Conservation (phyloP, 257 asterid genomes). For the Salvia rosmarinus region DNA sequence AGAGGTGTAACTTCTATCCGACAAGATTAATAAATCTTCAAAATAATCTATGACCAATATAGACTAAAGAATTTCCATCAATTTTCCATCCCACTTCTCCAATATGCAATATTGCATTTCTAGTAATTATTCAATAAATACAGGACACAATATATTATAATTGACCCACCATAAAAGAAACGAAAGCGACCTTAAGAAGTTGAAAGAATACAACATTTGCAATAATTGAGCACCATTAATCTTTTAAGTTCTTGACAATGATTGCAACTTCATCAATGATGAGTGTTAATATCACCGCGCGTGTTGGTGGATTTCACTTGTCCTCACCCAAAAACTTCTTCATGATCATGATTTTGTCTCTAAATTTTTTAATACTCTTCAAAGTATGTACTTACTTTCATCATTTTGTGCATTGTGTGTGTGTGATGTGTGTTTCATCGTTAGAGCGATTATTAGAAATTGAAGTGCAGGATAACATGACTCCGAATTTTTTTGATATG, state of each 20-base stretch:
- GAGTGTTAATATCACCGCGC: constrained; percentile 29
- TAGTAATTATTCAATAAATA: constrained; percentile 31
- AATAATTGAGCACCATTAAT: constrained; percentile 38
- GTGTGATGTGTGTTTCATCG: too few species aligned
- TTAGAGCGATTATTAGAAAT: too few species aligned
- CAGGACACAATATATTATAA: constrained; percentile 22
- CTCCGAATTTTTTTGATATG: too few species aligned
- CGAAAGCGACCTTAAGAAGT: constrained; percentile 43
- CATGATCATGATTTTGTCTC: constrained; percentile 34
- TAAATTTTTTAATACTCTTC: neutral
- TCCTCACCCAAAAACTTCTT: constrained; percentile 23
- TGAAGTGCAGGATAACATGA: too few species aligned
- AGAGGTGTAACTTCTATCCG: constrained; percentile 1
- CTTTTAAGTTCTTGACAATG: constrained; percentile 35
- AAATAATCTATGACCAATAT: constrained; percentile 15
- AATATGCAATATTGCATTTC: constrained; percentile 19
- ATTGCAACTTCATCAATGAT: constrained; percentile 30
- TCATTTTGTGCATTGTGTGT: too few species aligned
- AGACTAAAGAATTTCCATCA: constrained; percentile 32
- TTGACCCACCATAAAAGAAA: constrained; percentile 32
- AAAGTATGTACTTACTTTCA: too few species aligned
- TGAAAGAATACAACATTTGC: constrained; percentile 33
- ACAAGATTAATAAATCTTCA: constrained; percentile 22
- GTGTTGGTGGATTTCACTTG: constrained; percentile 47
- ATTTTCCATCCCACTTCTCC: constrained; percentile 24